phyloP scores from a whole-genome alignment of 768 basidiomycete genomes.

The Kwoniella heveanensis region DNA sequence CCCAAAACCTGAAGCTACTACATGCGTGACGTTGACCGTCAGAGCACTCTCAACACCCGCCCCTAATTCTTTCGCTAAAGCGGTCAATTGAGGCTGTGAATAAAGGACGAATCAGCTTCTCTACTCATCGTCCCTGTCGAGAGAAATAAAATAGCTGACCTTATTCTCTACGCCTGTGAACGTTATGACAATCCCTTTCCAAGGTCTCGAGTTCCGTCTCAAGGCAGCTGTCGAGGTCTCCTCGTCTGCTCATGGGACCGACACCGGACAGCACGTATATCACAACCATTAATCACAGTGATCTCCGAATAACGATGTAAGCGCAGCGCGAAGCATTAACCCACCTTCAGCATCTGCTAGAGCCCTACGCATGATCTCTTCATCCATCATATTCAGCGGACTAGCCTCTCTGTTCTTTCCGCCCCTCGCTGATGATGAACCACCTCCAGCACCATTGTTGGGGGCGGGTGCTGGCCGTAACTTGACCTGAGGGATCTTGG shows the following conservation, averaged over 20 bases:
- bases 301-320: too few species aligned
- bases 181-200: conserved; percentile 36
- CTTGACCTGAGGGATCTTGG: conserved; percentile 57
- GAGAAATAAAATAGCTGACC: conserved; percentile 19
- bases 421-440: background rate
- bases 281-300: background rate
- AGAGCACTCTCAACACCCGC: conserved; percentile 70
- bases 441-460: conserved; percentile 1
- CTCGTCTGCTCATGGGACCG: conserved; percentile 25
- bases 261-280: background rate
- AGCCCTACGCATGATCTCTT: conserved; percentile 37
- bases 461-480: conserved; percentile 51
- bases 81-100: conserved; percentile 68
- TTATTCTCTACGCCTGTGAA: conserved; percentile 50
- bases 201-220: conserved; percentile 31
- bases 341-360: conserved; percentile 42
- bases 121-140: background rate
- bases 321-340: too few species aligned
- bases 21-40: conserved; percentile 83
- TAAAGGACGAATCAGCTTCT: background rate
- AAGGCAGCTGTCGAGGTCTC: conserved; percentile 36
- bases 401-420: conserved; percentile 18
- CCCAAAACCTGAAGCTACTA: conserved; percentile 77
- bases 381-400: conserved; percentile 43
- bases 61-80: conserved; percentile 78